phyloP scores from a whole-genome alignment of 257 asterid genomes.

The Parsonsia alboflavescens region DNA sequence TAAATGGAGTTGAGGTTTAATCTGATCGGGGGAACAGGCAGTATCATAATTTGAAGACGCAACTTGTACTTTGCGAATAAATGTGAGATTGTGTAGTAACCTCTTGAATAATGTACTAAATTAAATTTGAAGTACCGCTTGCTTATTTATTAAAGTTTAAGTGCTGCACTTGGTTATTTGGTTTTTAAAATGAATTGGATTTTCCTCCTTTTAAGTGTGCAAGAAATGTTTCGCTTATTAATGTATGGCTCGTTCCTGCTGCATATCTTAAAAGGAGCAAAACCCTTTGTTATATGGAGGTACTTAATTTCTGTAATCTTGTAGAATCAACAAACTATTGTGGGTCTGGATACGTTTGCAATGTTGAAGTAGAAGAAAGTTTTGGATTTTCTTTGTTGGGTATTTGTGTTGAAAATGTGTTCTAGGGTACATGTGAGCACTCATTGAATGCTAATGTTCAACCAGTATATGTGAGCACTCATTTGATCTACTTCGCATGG shows the following conservation, averaged over 20 bases:
- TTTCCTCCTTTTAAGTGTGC: not conserved
- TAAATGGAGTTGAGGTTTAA: not conserved
- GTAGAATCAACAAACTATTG: not conserved
- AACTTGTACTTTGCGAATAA: conserved; percentile 1
- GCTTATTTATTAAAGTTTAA: not conserved
- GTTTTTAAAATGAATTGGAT: not conserved
- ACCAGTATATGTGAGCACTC: not conserved
- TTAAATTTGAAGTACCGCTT: not conserved
- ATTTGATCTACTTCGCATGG: not conserved
- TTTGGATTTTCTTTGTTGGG: not conserved
- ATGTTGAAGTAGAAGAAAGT: not conserved
- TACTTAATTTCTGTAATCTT: not conserved
- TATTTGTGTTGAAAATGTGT: not conserved
- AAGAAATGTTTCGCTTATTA: not conserved
- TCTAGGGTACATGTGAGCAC: not conserved
- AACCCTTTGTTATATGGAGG: not conserved
- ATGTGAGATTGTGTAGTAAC: conserved; percentile 9
- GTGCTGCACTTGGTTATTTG: not conserved
- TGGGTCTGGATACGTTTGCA: not conserved
- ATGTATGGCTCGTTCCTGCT: not conserved
- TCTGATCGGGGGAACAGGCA: not conserved
- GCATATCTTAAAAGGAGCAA: not conserved
- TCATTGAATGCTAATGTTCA: no score
- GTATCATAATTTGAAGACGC: conserved; percentile 1
- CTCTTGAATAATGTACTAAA: not conserved